Conservation (phyloP, 2,329 filamentous ascomycete species). For the Paramyrothecium sp. region DNA sequence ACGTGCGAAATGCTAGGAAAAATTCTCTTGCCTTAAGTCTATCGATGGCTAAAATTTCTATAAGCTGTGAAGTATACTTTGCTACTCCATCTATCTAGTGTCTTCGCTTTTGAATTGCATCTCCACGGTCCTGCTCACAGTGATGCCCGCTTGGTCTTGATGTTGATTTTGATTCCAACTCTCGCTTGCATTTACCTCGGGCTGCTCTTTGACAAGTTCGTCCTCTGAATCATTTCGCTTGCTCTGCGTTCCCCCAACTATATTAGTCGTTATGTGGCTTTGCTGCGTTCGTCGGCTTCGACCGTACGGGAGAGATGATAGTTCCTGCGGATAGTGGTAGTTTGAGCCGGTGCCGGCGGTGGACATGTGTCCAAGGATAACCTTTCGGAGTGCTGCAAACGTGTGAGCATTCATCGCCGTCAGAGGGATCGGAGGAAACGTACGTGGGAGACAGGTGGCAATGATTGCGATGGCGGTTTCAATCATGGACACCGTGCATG, state of each 20-base stretch:
- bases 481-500: conserved; percentile 36
- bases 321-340: conserved; percentile 16
- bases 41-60: no score
- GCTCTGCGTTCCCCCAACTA: conserved; percentile 16
- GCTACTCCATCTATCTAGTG: no score
- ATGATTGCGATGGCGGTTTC: conserved; percentile 37
- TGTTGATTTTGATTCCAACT: not conserved
- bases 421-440: not conserved
- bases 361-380: conserved; percentile 17
- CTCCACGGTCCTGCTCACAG: not conserved
- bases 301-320: conserved; percentile 14
- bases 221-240: conserved; percentile 18
- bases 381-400: conserved; percentile 12
- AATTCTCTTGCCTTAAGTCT: no score
- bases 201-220: conserved; percentile 14
- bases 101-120: not conserved
- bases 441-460: conserved; percentile 33
- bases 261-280: conserved; percentile 18
- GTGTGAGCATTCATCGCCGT: not conserved
- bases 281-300: conserved; percentile 15
- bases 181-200: not conserved
- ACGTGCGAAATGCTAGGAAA: no score
- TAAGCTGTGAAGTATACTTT: no score
- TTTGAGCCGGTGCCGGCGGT: conserved; percentile 14
- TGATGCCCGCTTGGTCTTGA: not conserved